phyloP scores from a whole-genome alignment of 768 basidiomycete genomes.

The Agaricus blazei region DNA sequence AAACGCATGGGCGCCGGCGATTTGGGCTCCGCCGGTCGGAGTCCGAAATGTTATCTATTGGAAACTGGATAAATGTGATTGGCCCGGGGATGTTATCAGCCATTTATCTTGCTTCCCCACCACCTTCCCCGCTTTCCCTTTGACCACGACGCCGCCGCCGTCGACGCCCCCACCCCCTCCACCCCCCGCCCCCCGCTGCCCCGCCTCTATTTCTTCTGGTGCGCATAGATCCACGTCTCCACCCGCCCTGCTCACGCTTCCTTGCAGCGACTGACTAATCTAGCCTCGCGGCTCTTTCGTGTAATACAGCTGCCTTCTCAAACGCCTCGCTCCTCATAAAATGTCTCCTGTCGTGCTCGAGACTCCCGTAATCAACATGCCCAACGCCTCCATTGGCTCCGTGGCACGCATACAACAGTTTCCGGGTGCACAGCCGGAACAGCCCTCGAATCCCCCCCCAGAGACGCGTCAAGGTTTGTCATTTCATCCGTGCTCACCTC shows the following conservation, averaged over 20 bases:
- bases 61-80: slow-evolving; percentile 17
- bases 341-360: slow-evolving; percentile 61
- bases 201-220: background rate
- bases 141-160: slow-evolving; percentile 12
- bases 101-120: slow-evolving; percentile 7
- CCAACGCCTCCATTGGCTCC: slow-evolving; percentile 33
- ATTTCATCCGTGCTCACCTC: slow-evolving; percentile 2
- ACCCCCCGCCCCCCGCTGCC: slow-evolving; percentile 6
- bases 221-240: slow-evolving; percentile 4
- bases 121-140: slow-evolving; percentile 12
- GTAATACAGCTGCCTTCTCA: slow-evolving; percentile 10
- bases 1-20: too few relatives aligned
- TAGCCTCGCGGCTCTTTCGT: slow-evolving; percentile 14
- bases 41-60: slow-evolving; percentile 6
- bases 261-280: slow-evolving; percentile 13
- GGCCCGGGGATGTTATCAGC: slow-evolving; percentile 11
- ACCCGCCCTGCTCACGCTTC: background rate
- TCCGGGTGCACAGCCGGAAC: slow-evolving; percentile 17
- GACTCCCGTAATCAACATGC: slow-evolving; percentile 46
- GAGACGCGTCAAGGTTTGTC: slow-evolving; percentile 23
- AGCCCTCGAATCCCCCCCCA: slow-evolving; percentile 15
- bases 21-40: slow-evolving; percentile 3
- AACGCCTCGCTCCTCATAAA: slow-evolving; percentile 12
- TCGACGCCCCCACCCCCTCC: slow-evolving; percentile 6
- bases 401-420: slow-evolving; percentile 47